Evolutionary conservation across 2,329 filamentous ascomycete genomes (phyloP).

Genomic region (Aspergillus sp.): DNA sequence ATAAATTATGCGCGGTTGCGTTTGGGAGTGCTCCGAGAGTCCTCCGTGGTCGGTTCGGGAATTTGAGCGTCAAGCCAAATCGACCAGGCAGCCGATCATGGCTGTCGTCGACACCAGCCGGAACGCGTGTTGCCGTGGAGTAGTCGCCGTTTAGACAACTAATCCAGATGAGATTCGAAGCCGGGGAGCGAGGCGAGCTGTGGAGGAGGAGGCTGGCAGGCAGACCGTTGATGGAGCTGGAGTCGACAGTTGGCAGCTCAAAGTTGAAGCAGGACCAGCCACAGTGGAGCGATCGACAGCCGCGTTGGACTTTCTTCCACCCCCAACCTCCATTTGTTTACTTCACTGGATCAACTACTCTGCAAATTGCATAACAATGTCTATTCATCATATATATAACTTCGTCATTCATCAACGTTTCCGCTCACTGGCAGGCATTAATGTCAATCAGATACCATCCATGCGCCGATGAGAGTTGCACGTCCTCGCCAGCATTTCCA

Average conservation of each 20-base stretch:
- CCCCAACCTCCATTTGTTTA: background rate
- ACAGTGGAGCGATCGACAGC: background rate
- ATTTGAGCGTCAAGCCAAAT: constrained; percentile 7
- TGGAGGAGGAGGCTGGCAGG: background rate
- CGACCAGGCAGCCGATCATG: constrained; percentile 10
- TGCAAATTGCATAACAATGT: background rate
- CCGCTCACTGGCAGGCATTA: constrained; percentile 20
- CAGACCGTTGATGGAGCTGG: background rate
- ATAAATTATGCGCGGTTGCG: background rate
- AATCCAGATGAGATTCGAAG: background rate
- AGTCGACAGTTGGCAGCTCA: background rate
- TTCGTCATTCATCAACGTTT: background rate
- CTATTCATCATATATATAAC: background rate
- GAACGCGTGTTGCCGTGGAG: background rate
- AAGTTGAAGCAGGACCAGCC: background rate
- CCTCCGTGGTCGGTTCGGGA: background rate
- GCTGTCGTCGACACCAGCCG: constrained; percentile 9
- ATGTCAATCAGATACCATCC: constrained; percentile 34
- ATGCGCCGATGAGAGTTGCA: constrained; percentile 30
- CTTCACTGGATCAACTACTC: background rate
- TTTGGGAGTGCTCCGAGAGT: background rate
- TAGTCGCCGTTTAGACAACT: background rate
- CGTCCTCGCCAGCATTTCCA: constrained; percentile 35
- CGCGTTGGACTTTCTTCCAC: background rate
- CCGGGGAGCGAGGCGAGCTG: background rate